Conservation (phyloP, 2,329 filamentous ascomycete genomes). For the Aspergillus oerlinghausenensis region DNA sequence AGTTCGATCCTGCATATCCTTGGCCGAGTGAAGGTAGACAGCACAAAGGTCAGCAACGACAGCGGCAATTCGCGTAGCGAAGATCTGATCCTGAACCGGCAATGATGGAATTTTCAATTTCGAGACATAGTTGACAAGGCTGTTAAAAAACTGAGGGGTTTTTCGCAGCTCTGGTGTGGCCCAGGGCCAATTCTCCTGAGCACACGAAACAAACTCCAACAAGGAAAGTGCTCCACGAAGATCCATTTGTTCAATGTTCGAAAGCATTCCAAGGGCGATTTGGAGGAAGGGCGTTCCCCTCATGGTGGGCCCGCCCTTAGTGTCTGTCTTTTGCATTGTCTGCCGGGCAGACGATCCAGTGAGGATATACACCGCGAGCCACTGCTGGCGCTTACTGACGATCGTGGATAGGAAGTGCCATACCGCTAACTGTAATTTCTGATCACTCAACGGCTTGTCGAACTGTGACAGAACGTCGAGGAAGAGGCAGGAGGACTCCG, state of each 20-base stretch:
- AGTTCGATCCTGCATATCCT: slow-evolving; percentile 65
- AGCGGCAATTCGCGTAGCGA: slow-evolving; percentile 68
- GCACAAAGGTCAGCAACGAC: slow-evolving; percentile 83
- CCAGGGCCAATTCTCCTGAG: slow-evolving; percentile 95
- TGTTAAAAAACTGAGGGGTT: slow-evolving; percentile 67
- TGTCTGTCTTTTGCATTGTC: slow-evolving; percentile 53
- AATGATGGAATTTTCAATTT: slow-evolving; percentile 55
- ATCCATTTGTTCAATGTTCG: slow-evolving; percentile 60
- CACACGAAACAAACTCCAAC: slow-evolving; percentile 78
- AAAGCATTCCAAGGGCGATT: slow-evolving; percentile 67
- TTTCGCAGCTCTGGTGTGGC: slow-evolving; percentile 75
- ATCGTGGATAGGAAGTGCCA: slow-evolving; percentile 87
- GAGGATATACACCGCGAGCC: slow-evolving; percentile 89
- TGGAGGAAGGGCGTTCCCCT: slow-evolving; percentile 65
- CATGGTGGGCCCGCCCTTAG: slow-evolving; percentile 46
- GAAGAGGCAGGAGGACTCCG: slow-evolving; percentile 78
- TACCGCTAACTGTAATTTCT: slow-evolving; percentile 60
- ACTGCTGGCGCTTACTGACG: slow-evolving; percentile 85
- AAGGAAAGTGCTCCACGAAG: slow-evolving; percentile 67
- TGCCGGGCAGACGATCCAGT: slow-evolving; percentile 82
- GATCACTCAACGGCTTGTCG: slow-evolving; percentile 67
- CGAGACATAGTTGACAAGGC: slow-evolving; percentile 65
- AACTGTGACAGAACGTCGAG: slow-evolving; percentile 71
- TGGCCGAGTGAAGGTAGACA: slow-evolving; percentile 82
- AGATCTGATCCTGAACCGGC: slow-evolving; percentile 42